Evolutionary conservation across 2,329 filamentous ascomycete species (phyloP).

Genomic region (Raffaelea arxii): DNA sequence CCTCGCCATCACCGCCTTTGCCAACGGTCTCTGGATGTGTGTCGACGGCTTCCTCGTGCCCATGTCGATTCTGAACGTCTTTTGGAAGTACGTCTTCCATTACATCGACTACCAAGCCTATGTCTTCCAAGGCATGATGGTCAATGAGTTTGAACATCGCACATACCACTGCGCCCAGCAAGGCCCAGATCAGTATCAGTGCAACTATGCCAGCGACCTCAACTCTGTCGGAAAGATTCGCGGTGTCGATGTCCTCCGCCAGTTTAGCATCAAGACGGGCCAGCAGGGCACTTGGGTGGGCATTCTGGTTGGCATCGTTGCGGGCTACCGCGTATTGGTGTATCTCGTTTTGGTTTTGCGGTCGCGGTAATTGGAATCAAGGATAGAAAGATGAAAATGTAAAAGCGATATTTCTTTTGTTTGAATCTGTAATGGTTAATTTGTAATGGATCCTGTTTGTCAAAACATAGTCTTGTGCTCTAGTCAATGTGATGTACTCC

Average conservation of each 20-base stretch:
- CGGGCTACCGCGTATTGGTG: constrained; percentile 47
- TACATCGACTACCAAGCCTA: constrained; percentile 84
- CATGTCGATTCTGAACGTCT: constrained; percentile 62
- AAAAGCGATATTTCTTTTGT: no score
- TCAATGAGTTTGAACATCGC: constrained; percentile 67
- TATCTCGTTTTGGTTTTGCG: constrained; percentile 4
- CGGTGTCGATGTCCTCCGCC: constrained; percentile 58
- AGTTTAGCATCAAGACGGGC: constrained; percentile 59
- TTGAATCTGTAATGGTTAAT: no score
- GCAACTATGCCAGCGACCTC: constrained; percentile 60
- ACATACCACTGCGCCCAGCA: constrained; percentile 46
- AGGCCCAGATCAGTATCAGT: constrained; percentile 38
- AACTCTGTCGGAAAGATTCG: constrained; percentile 57
- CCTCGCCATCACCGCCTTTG: constrained; percentile 71
- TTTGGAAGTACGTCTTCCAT: constrained; percentile 80
- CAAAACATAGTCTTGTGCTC: no score
- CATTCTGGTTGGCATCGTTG: constrained; percentile 67
- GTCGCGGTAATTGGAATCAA: no score
- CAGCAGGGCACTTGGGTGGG: constrained; percentile 61
- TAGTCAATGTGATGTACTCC: no score
- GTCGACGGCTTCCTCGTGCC: constrained; percentile 75
- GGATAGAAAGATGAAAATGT: no score
- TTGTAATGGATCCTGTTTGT: no score
- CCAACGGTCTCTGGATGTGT: constrained; percentile 85
- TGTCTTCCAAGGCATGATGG: constrained; percentile 89